Evolutionary conservation across 202 grass and related monocot genomes (phyloP).

Genomic region (Panicum virgatum): DNA sequence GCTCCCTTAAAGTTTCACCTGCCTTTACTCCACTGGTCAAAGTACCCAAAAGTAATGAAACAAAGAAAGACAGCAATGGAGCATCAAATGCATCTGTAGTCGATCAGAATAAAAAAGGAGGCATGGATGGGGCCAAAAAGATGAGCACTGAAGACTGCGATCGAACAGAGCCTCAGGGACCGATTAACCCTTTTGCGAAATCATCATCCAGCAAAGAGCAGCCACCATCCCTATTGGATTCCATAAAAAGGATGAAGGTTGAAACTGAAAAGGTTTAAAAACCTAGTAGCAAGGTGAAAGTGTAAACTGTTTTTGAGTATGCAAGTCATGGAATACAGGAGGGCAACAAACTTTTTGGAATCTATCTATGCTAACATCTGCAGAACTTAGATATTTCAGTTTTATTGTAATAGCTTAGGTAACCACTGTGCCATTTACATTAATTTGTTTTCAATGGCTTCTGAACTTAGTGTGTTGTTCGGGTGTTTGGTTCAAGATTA

Average conservation of each 20-base stretch:
- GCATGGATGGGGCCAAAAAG: background rate
- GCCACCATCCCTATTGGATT: conserved; percentile 58
- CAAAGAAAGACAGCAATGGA: conserved; percentile 25
- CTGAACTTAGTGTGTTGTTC: background rate
- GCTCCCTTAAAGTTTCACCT: conserved; percentile 21
- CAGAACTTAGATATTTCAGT: background rate
- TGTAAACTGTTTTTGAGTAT: conserved; percentile 23
- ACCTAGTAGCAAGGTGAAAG: conserved; percentile 31
- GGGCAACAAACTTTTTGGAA: background rate
- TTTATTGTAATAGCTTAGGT: background rate
- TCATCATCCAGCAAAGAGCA: conserved; percentile 51
- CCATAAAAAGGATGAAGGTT: conserved; percentile 70
- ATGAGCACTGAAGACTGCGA: background rate
- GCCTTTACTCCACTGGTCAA: conserved; percentile 27
- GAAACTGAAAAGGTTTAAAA: conserved; percentile 50
- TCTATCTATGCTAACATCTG: background rate
- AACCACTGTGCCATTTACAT: background rate
- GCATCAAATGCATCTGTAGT: background rate
- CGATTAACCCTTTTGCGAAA: conserved; percentile 75
- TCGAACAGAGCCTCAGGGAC: conserved; percentile 32
- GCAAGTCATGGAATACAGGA: background rate
- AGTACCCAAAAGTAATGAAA: conserved; percentile 32
- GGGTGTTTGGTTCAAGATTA: background rate
- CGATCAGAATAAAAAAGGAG: conserved; percentile 22
- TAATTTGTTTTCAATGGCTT: background rate